phyloP scores from a whole-genome alignment of 306 rosid genomes.

The Pachyrhizus erosus region DNA sequence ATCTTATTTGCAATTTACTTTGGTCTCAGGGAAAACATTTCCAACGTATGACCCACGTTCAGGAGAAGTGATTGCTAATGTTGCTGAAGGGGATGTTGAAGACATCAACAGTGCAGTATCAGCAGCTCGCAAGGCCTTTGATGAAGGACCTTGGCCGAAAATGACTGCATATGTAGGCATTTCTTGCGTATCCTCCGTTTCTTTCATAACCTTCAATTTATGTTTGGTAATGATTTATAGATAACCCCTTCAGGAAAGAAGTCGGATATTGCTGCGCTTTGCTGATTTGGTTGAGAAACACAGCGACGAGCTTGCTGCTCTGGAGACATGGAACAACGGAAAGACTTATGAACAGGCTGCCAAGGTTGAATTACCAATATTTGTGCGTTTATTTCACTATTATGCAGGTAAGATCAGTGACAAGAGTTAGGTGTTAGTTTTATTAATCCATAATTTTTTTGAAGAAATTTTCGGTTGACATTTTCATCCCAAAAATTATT shows the following conservation, averaged over 20 bases:
- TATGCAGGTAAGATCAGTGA: slow-evolving; percentile 70
- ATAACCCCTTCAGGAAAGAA: slow-evolving; percentile 66
- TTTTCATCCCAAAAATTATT: neutral
- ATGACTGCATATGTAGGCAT: slow-evolving; percentile 80
- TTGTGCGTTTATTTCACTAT: slow-evolving; percentile 80
- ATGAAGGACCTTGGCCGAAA: slow-evolving; percentile 98
- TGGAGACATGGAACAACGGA: slow-evolving; percentile 93
- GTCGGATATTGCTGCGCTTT: slow-evolving; percentile 75
- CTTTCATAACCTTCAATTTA: slow-evolving; percentile 16
- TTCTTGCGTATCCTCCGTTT: neutral
- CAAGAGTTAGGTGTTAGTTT: neutral
- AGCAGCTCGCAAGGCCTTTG: slow-evolving; percentile 97
- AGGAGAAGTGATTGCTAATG: slow-evolving; percentile 84
- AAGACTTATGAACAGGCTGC: slow-evolving; percentile 78
- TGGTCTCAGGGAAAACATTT: slow-evolving; percentile 80
- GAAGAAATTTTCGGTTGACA: slow-evolving; percentile 1
- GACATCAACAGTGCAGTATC: slow-evolving; percentile 83
- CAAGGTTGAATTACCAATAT: slow-evolving; percentile 59
- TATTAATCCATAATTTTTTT: neutral
- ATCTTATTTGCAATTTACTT: slow-evolving; percentile 20
- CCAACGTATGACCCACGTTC: slow-evolving; percentile 89
- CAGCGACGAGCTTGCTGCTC: slow-evolving; percentile 74
- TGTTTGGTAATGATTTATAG: neutral
- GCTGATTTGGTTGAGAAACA: slow-evolving; percentile 92
- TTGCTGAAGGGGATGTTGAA: slow-evolving; percentile 83